Conservation (phyloP, 805 yeast genomes). For the Starmerella geochares region DNA sequence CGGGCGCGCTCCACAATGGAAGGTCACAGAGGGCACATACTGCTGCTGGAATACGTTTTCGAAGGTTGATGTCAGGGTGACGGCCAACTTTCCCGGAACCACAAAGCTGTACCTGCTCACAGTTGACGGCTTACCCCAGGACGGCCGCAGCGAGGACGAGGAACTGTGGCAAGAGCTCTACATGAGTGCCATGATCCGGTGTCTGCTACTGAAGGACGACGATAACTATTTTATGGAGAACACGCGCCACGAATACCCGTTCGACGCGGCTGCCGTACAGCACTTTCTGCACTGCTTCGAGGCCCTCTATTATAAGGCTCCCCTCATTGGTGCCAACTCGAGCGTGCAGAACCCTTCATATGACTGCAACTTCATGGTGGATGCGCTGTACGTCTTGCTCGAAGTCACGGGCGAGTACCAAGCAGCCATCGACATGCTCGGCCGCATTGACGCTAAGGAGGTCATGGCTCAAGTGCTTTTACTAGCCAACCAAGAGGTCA, state of each 20-base stretch:
- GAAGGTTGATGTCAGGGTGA: constrained; percentile 61
- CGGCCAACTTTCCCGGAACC: constrained; percentile 46
- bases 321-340: constrained; percentile 54
- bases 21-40: constrained; percentile 35
- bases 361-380: constrained; percentile 59
- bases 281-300: constrained; percentile 58
- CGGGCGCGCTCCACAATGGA: constrained; percentile 44
- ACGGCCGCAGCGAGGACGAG: constrained; percentile 31
- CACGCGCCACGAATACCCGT: constrained; percentile 74
- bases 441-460: constrained; percentile 43
- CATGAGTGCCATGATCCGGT: constrained; percentile 62
- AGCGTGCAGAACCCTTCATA: constrained; percentile 60
- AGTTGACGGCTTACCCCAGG: constrained; percentile 20
- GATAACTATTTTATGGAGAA: constrained; percentile 70
- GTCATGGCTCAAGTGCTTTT: constrained; percentile 38
- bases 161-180: constrained; percentile 41
- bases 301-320: constrained; percentile 54
- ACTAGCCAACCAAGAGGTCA: constrained; percentile 38
- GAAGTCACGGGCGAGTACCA: constrained; percentile 56
- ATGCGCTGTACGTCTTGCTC: constrained; percentile 56
- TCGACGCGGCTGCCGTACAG: constrained; percentile 39
- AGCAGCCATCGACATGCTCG: constrained; percentile 50
- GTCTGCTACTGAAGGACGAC: constrained; percentile 68
- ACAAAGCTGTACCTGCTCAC: constrained; percentile 33
- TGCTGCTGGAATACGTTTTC: constrained; percentile 63